Evolutionary conservation across 805 yeast genomes (phyloP).

Genomic region (Kodamaea laetipori): DNA sequence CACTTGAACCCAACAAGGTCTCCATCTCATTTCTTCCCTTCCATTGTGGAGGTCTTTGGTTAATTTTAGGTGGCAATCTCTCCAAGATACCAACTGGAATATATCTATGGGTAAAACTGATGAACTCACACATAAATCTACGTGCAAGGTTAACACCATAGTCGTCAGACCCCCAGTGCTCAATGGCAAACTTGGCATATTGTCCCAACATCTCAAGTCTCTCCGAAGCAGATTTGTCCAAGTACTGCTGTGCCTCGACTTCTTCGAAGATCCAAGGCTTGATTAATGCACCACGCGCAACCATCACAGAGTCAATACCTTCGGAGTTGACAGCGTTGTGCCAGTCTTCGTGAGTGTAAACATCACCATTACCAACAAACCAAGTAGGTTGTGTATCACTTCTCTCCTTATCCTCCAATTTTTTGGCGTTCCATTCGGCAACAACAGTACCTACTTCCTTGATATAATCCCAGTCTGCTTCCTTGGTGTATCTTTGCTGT

Average conservation of each 20-base stretch:
- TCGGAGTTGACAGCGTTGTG: conserved; percentile 62
- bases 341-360: conserved; percentile 87
- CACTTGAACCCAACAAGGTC: conserved; percentile 80
- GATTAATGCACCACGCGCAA: conserved; percentile 95
- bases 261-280: conserved; percentile 99
- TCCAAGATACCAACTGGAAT: conserved; percentile 93
- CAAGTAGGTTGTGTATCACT: conserved; percentile 65
- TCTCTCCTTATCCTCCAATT: conserved; percentile 60
- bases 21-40: conserved; percentile 90
- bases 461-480: conserved; percentile 93
- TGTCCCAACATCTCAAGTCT: conserved; percentile 72
- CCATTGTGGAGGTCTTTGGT: conserved; percentile 94
- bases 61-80: conserved; percentile 81
- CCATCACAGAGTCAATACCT: conserved; percentile 91
- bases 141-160: conserved; percentile 88
- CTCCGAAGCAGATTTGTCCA: conserved; percentile 90
- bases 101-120: conserved; percentile 92
- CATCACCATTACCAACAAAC: conserved; percentile 94
- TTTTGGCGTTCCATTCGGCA: conserved; percentile 55
- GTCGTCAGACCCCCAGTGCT: conserved; percentile 98
- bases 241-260: conserved; percentile 80
- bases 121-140: conserved; percentile 89
- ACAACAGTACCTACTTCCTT: conserved; percentile 70
- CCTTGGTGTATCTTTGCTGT: conserved; percentile 89
- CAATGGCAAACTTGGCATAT: conserved; percentile 79